Conservation (phyloP, 1,284 basidiomycete genomes). For the Pascua guehoae region DNA sequence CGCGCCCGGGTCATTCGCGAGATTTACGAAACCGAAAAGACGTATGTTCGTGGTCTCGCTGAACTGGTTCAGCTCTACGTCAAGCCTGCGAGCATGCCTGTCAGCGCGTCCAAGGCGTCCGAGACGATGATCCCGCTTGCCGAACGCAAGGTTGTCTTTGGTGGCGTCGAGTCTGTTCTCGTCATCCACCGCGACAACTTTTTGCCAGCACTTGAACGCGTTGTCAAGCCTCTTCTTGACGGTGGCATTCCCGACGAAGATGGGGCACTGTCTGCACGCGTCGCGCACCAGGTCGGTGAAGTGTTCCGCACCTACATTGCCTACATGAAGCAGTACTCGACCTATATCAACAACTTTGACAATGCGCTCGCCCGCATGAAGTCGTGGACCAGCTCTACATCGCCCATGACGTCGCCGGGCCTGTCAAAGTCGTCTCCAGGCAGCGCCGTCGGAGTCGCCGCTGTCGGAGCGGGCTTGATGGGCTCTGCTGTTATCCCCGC, state of each 20-base stretch:
- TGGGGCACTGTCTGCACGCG: slow-evolving; percentile 66
- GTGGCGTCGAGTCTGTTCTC: slow-evolving; percentile 82
- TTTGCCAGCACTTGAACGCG: slow-evolving; percentile 78
- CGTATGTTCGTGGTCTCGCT: slow-evolving; percentile 87
- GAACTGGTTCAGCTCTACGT: slow-evolving; percentile 96
- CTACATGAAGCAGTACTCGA: slow-evolving; percentile 96
- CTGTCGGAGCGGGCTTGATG: slow-evolving; percentile 32
- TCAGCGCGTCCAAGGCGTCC: slow-evolving; percentile 60
- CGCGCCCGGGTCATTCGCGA: slow-evolving; percentile 74
- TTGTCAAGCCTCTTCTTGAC: slow-evolving; percentile 64
- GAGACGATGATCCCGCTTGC: slow-evolving; percentile 63
- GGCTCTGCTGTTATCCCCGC: slow-evolving; percentile 60
- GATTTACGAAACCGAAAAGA: slow-evolving; percentile 90
- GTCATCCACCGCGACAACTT: slow-evolving; percentile 90
- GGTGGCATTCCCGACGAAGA: slow-evolving; percentile 60
- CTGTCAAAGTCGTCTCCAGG: not conserved
- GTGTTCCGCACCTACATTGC: slow-evolving; percentile 89
- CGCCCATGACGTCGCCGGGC: slow-evolving; percentile 67
- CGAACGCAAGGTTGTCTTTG: slow-evolving; percentile 90
- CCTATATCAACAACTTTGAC: slow-evolving; percentile 95
- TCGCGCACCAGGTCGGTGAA: slow-evolving; percentile 77
- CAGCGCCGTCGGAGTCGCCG: slow-evolving; percentile 19
- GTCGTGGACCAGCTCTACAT: slow-evolving; percentile 58
- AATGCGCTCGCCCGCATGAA: slow-evolving; percentile 80
- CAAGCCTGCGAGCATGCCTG: slow-evolving; percentile 70